These are phyloP conservation scores for Colletotrichum tabaci DNA, from an alignment of 2,329 filamentous ascomycete species.

Conservation along the genomic window DNA sequence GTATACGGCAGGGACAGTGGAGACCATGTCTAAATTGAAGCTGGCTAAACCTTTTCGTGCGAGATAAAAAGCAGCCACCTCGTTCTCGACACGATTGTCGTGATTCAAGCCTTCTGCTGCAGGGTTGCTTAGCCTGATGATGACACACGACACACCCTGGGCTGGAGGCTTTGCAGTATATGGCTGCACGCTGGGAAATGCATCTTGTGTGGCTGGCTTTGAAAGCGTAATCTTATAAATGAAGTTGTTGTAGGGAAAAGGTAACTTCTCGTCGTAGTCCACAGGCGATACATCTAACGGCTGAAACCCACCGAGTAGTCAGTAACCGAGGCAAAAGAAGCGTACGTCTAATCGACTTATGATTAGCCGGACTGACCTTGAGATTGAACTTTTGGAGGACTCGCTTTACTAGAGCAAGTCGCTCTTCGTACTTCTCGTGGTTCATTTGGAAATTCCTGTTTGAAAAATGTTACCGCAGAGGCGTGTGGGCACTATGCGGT, in stretches of 20 bases:
- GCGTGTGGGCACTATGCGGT: too few species aligned
- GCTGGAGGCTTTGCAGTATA: constrained; percentile 14
- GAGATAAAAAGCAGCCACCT: constrained; percentile 46
- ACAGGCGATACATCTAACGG: background rate
- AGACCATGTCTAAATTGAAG: constrained; percentile 1
- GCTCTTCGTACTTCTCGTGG: too few species aligned
- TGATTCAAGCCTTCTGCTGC: constrained; percentile 17
- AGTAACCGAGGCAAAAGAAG: too few species aligned
- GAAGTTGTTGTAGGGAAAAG: background rate
- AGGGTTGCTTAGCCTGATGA: constrained; percentile 43
- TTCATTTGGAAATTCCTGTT: too few species aligned
- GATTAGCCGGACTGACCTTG: too few species aligned
- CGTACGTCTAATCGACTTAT: too few species aligned
- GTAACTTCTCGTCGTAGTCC: constrained; percentile 9
- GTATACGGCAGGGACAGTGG: constrained; percentile 46
- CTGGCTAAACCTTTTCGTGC: constrained; percentile 39
- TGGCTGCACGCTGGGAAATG: constrained; percentile 14
- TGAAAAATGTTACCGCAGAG: too few species aligned
- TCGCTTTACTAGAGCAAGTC: too few species aligned
- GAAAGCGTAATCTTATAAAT: constrained; percentile 40
- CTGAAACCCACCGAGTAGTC: background rate
- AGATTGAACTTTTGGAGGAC: too few species aligned
- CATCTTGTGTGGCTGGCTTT: constrained; percentile 1
- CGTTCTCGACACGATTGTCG: constrained; percentile 47
- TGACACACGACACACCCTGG: constrained; percentile 14